Conservation (phyloP, 257 asterid genomes). For the Solanum chaucha region DNA sequence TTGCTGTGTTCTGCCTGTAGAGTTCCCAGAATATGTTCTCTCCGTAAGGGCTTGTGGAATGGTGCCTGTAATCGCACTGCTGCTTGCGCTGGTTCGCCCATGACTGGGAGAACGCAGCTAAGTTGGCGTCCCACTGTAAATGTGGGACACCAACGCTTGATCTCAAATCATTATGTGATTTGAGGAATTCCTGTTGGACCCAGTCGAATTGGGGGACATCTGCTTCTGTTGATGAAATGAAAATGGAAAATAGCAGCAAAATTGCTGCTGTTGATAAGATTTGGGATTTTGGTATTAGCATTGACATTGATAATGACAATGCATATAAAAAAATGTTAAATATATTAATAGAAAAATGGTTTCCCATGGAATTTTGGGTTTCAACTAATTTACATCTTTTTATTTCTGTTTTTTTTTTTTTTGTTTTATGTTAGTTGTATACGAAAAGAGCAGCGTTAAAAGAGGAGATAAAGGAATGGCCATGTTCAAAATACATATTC, state of each 20-base stretch:
- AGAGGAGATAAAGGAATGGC: background rate
- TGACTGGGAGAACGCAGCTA: constrained; percentile 23
- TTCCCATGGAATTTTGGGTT: background rate
- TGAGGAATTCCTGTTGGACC: constrained; percentile 38
- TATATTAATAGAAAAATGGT: background rate
- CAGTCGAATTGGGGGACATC: background rate
- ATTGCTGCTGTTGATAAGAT: background rate
- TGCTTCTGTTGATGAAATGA: background rate
- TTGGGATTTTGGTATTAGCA: background rate
- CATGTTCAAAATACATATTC: background rate
- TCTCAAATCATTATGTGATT: constrained; percentile 47
- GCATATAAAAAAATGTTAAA: background rate
- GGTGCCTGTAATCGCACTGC: constrained; percentile 19
- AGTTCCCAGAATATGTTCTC: constrained; percentile 52
- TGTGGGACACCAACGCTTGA: constrained; percentile 21
- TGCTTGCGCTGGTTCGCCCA: constrained; percentile 41
- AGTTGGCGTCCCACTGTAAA: constrained; percentile 29
- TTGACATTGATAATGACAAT: background rate
- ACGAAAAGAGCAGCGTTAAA: background rate
- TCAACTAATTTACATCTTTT: background rate
- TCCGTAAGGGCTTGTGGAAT: constrained; percentile 31
- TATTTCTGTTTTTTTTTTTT: background rate
- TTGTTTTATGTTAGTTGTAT: background rate
- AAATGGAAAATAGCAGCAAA: background rate
- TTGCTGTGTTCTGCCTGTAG: constrained; percentile 37